These are phyloP conservation scores for Aegilops sharonensis DNA, from an alignment of 176 grass and related monocot genomes.

Conservation along the genomic window DNA sequence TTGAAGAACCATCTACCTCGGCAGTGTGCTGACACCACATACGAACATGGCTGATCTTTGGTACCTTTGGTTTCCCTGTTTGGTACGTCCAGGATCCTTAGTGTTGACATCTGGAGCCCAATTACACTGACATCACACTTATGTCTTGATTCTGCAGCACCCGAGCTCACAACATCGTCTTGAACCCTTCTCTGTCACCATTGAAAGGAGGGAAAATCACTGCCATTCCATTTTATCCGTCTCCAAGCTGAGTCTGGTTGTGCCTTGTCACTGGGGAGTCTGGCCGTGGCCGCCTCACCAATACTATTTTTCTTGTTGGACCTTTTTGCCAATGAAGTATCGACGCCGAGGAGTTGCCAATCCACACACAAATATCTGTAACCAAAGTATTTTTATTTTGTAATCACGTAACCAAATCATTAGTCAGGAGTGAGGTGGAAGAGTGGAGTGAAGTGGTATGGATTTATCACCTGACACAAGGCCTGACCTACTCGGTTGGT, in stretches of 20 bases:
- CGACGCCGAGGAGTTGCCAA: background rate
- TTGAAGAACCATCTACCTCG: background rate
- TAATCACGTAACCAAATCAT: background rate
- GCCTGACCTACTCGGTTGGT: background rate
- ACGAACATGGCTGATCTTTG: background rate
- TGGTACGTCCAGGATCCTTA: slow-evolving; percentile 4
- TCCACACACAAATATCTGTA: background rate
- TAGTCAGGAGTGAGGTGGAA: background rate
- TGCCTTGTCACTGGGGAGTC: background rate
- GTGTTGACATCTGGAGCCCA: background rate
- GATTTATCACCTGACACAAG: background rate
- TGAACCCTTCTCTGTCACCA: background rate
- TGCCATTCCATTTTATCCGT: background rate
- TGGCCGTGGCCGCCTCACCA: background rate
- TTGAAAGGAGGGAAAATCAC: background rate
- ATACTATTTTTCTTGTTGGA: background rate
- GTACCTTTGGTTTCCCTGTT: background rate
- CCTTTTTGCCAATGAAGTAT: background rate
- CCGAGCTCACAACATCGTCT: background rate
- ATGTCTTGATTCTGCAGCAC: background rate
- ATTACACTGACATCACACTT: background rate
- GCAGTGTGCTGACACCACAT: background rate
- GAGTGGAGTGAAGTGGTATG: background rate
- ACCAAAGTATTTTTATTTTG: background rate
- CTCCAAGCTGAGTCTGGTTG: background rate